Conservation (phyloP, 257 asterid genomes). For the Haberlea rhodopensis region DNA sequence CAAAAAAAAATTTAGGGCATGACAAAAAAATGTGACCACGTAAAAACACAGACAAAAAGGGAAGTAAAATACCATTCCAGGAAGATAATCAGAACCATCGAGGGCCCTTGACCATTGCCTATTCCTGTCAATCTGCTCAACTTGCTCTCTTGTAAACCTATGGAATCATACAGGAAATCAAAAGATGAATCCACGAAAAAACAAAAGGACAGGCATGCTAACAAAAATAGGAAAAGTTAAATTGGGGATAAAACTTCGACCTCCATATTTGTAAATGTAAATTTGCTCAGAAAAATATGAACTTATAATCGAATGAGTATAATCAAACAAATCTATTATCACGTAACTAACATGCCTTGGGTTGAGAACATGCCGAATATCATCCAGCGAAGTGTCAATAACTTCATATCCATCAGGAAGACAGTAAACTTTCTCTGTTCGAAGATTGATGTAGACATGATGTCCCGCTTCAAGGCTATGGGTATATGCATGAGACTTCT, state of each 20-base stretch:
- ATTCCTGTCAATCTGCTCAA: constrained; percentile 65
- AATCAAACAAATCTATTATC: constrained; percentile 1
- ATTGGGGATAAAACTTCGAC: background rate
- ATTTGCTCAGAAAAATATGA: constrained; percentile 9
- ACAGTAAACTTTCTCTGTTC: constrained; percentile 89
- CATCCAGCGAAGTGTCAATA: constrained; percentile 88
- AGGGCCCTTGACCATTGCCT: constrained; percentile 98
- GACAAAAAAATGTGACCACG: constrained; percentile 12
- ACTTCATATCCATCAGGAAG: constrained; percentile 99
- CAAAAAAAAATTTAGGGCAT: background rate
- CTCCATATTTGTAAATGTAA: constrained; percentile 1
- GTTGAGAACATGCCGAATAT: constrained; percentile 83
- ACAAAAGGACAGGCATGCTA: constrained; percentile 1
- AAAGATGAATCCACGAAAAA: constrained; percentile 10
- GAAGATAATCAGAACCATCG: constrained; percentile 99
- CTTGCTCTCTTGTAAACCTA: constrained; percentile 85
- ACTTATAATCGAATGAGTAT: constrained; percentile 9
- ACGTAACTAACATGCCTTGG: constrained; percentile 58
- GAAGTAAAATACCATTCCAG: constrained; percentile 74
- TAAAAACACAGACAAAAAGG: constrained; percentile 12
- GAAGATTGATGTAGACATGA: constrained; percentile 93
- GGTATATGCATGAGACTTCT: constrained; percentile 91
- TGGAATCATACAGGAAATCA: constrained; percentile 15
- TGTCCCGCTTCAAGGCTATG: constrained; percentile 98
- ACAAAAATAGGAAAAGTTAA: constrained; percentile 1